Evolutionary conservation across 2,329 filamentous ascomycete species (phyloP).

Genomic region (Fusarium secorum): DNA sequence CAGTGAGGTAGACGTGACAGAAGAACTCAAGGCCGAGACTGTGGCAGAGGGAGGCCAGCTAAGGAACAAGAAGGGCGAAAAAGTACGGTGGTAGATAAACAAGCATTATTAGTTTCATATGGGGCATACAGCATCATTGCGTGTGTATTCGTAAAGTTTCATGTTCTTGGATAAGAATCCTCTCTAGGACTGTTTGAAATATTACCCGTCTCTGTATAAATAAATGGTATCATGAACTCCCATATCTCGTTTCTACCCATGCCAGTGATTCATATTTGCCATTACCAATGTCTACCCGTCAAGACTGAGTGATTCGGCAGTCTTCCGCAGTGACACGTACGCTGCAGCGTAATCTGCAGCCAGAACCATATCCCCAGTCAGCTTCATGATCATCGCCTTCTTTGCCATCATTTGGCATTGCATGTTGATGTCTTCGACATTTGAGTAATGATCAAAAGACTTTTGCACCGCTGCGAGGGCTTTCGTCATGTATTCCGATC

Average conservation of each 20-base stretch:
- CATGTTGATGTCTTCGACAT: constrained; percentile 69
- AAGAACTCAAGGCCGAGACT: constrained; percentile 21
- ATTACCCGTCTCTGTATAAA: constrained; percentile 24
- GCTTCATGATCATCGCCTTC: constrained; percentile 78
- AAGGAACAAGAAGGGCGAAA: constrained; percentile 50
- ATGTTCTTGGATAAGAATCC: not conserved
- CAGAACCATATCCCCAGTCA: constrained; percentile 68
- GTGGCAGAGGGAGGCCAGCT: constrained; percentile 41
- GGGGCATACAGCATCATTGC: not conserved
- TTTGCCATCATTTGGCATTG: constrained; percentile 84
- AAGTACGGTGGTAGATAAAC: constrained; percentile 47
- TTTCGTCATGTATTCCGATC: constrained; percentile 64
- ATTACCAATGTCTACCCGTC: constrained; percentile 22
- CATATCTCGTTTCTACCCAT: not conserved
- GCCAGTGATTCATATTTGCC: not conserved
- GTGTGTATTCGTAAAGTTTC: constrained; percentile 9
- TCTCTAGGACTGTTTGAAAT: not conserved
- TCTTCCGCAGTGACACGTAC: constrained; percentile 66
- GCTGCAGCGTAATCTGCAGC: constrained; percentile 73
- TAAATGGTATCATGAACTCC: constrained; percentile 16
- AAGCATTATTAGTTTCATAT: not conserved
- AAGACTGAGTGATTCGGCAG: constrained; percentile 44
- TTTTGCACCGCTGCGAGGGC: constrained; percentile 69
- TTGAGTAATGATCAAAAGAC: constrained; percentile 70
- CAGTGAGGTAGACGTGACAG: constrained; percentile 39